Percentiles rank a stretch among this genome's conserved stretches.
Evolutionary conservation across 1,284 basidiomycete species (phyloP).

Genomic region (Cryptococcus sp.): DNA sequence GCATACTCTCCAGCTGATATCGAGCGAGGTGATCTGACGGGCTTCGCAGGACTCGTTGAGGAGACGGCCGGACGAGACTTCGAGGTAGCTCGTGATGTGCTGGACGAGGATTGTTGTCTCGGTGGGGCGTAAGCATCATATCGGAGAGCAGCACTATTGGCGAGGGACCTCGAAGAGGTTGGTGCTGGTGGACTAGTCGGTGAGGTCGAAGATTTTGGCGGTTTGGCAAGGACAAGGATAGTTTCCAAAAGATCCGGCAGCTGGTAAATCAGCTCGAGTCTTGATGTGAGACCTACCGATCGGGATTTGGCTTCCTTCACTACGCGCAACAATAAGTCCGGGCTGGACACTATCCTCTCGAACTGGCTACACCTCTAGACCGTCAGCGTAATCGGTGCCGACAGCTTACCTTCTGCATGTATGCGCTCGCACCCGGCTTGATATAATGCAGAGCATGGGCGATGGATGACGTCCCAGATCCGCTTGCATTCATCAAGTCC

Average conservation of each 20-base stretch:
- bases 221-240: slow-evolving; percentile 9
- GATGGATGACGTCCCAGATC: not conserved
- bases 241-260: slow-evolving; percentile 24
- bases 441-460: not conserved
- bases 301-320: slow-evolving; percentile 9
- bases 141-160: slow-evolving; percentile 11
- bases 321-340: slow-evolving; percentile 5
- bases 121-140: slow-evolving; percentile 23
- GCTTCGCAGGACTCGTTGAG: not conserved
- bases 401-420: slow-evolving; percentile 1
- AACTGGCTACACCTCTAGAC: slow-evolving; percentile 16
- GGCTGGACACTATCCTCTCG: slow-evolving; percentile 9
- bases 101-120: too few relatives aligned
- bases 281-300: slow-evolving; percentile 6
- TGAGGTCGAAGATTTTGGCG: not conserved
- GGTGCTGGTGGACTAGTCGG: not conserved
- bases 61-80: not conserved
- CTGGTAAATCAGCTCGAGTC: slow-evolving; percentile 7
- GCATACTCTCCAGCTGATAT: not conserved
- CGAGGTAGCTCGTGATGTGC: not conserved
- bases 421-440: slow-evolving; percentile 4
- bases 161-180: not conserved
- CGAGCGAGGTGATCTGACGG: not conserved
- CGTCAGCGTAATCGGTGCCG: slow-evolving; percentile 1
- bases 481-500: not conserved